A percentile compares a stretch with the other conserved stretches of the same genome.
phyloP scores from a whole-genome alignment of 805 yeast species.

The Candida cerambycidarum region DNA sequence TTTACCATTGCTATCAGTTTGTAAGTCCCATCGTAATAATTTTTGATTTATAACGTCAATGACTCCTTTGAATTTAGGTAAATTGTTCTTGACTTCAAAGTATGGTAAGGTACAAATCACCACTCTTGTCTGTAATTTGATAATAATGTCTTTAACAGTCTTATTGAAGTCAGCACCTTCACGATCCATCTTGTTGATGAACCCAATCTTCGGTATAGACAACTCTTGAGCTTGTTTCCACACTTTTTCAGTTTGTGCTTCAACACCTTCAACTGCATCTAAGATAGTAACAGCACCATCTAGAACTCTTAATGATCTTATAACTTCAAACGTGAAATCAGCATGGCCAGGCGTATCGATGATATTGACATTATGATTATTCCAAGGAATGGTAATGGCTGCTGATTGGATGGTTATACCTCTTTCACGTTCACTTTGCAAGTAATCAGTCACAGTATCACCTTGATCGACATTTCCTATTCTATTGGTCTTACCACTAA shows the following conservation, averaged over 20 bases:
- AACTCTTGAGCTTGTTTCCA: slow-evolving; percentile 81
- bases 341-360: slow-evolving; percentile 99
- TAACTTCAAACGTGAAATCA: slow-evolving; percentile 94
- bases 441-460: slow-evolving; percentile 90
- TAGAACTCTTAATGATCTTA: slow-evolving; percentile 79
- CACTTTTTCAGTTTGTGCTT: slow-evolving; percentile 96
- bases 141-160: slow-evolving; percentile 80
- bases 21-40: slow-evolving; percentile 51
- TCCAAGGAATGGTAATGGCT: slow-evolving; percentile 91
- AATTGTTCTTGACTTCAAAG: slow-evolving; percentile 44
- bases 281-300: slow-evolving; percentile 93
- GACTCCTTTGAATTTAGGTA: slow-evolving; percentile 59
- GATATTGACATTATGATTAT: slow-evolving; percentile 69
- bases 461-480: slow-evolving; percentile 97
- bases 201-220: slow-evolving; percentile 73
- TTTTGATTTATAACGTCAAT: slow-evolving; percentile 71
- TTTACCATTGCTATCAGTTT: slow-evolving; percentile 46
- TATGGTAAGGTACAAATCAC: slow-evolving; percentile 77
- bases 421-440: slow-evolving; percentile 85
- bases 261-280: slow-evolving; percentile 97
- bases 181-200: slow-evolving; percentile 93
- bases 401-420: slow-evolving; percentile 98
- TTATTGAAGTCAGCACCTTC: slow-evolving; percentile 93
- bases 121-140: slow-evolving; percentile 71
- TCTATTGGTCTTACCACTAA: slow-evolving; percentile 73